Conservation (phyloP, 306 rosid species). For the Pyrus pyrifolia region DNA sequence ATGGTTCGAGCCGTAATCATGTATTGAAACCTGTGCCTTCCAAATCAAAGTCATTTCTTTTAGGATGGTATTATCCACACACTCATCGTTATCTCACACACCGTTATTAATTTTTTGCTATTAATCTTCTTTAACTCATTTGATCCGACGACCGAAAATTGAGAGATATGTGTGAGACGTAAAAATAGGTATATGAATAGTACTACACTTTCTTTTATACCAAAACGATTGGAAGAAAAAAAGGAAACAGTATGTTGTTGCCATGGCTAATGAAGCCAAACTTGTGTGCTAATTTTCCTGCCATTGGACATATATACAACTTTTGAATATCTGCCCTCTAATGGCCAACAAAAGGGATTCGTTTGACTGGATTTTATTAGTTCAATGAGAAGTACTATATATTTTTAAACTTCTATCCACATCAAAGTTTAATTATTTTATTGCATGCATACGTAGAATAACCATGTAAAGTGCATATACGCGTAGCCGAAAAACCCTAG, state of each 20-base stretch:
- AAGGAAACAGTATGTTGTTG: background rate
- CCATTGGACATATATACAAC: background rate
- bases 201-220: background rate
- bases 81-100: no score
- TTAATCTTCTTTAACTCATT: no score
- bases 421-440: background rate
- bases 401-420: background rate
- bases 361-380: background rate
- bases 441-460: background rate
- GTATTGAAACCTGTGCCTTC: no score
- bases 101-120: no score
- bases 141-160: accelerated
- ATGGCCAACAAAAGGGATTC: background rate
- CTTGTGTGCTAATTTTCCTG: background rate
- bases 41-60: no score
- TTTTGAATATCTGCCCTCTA: background rate
- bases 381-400: background rate
- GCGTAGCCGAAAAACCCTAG: slow-evolving; percentile 3
- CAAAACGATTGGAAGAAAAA: background rate
- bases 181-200: no score
- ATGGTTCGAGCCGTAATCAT: no score
- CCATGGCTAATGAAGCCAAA: background rate
- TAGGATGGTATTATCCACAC: no score
- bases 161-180: accelerated
- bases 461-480: slow-evolving; percentile 10